Base-by-base conservation (phyloP, 768 basidiomycete species). In the Boletus subparvulus region DNA sequence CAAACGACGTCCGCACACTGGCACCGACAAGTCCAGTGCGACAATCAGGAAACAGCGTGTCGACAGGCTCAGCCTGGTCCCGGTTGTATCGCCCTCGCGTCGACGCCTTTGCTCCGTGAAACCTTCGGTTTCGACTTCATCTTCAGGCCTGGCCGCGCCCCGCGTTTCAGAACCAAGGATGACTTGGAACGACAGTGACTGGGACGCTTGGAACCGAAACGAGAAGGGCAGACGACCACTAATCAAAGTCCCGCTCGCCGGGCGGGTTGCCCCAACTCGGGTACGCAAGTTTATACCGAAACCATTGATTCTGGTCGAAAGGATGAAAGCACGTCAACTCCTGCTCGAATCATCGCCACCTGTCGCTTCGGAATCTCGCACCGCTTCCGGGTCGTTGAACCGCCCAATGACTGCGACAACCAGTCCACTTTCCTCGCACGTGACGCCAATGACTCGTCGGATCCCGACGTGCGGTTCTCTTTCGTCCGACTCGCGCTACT, bases 231-330 rank as follows among this genome's bases (percentile, higher is more conserved):
- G 35, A 24, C 35, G 10, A 30, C 39, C 26, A 14, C 50, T 42
- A 33, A 33, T 42, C 39, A 65, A 41, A 24, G 21, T 41, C 16
- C 14, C 47, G 1, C 41, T 54, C 11, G 21, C 21, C 21, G 47
- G 53, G 12, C 50, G 55, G 24, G 21, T 30, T 5, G 44, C 53
- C 9, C 35, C 58, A 2, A 3, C 50, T 19, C 61, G 50, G 2
- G 19, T 52, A 28, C 58, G 56, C 56, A 68, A 39, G 47, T 66
- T 66, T 28, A 60, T 66, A 45, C 65, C 65, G n/a, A 68, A 63
- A 42, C 65, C 65, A 3, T 32, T 66, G 45, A 58, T 66, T 36
- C 54, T 66, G 35, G 65, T 66, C 36, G 65, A 66, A 52, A 62
- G 57, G 53, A 68, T 65, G 63, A 68, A 58, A 35, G 43, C 53